These are phyloP conservation scores for Toxoplasma gondii DNA, from an alignment of 169 alveolate species.

Conservation along the genomic window DNA sequence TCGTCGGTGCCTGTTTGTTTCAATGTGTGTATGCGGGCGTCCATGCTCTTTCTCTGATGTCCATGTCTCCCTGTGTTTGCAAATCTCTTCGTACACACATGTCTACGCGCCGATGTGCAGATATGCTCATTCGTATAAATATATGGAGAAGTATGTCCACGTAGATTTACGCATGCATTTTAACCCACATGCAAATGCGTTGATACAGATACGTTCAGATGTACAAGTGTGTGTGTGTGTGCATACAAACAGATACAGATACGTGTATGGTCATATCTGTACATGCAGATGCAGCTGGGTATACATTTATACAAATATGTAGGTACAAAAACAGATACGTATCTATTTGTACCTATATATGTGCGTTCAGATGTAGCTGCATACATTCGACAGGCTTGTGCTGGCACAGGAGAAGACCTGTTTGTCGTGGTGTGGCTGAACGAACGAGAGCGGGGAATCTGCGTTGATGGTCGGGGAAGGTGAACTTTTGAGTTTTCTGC, in stretches of 20 bases:
- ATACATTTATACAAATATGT: not conserved
- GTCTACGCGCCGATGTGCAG: not conserved
- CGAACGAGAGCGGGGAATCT: not conserved
- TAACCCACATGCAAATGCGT: too few relatives aligned
- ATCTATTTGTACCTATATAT: not conserved
- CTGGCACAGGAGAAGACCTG: not conserved
- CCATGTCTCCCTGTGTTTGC: not conserved
- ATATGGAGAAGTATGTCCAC: too few relatives aligned
- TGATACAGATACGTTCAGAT: too few relatives aligned
- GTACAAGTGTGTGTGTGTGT: not conserved
- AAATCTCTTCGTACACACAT: not conserved
- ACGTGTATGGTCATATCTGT: not conserved
- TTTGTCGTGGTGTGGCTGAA: not conserved
- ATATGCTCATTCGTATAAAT: too few relatives aligned
- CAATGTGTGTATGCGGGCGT: not conserved
- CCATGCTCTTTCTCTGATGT: not conserved
- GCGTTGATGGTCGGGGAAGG: not conserved
- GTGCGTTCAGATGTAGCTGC: not conserved
- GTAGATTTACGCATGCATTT: too few relatives aligned
- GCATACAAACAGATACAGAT: not conserved
- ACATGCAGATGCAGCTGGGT: too few relatives aligned
- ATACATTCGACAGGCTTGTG: too few relatives aligned
- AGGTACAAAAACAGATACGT: not conserved
- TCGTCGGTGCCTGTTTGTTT: not conserved
- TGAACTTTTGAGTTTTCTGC: not conserved